A percentile compares a stretch with the other conserved stretches of the same genome.
These are phyloP conservation scores for Trichocladium uniseriatum DNA, from an alignment of 495 filamentous ascomycete genomes.

Conservation along the genomic window DNA sequence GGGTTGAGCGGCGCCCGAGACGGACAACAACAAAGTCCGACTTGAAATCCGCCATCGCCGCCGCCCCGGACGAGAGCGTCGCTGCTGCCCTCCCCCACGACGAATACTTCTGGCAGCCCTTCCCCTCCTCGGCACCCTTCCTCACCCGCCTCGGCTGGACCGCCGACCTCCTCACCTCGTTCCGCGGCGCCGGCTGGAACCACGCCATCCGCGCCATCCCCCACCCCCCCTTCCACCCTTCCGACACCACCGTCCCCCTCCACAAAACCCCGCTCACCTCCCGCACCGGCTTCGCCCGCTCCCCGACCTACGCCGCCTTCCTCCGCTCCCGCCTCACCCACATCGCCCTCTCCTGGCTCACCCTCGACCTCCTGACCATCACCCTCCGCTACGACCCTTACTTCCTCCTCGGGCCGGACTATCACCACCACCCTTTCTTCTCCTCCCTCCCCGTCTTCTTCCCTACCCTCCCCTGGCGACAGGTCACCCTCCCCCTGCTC, in stretches of 20 bases:
- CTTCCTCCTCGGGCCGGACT: slow-evolving; percentile 47
- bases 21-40: slow-evolving; percentile 12
- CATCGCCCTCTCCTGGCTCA: slow-evolving; percentile 48
- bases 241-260: slow-evolving; percentile 5
- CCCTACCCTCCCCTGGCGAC: neutral
- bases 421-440: slow-evolving; percentile 31
- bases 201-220: slow-evolving; percentile 25
- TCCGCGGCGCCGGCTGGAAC: slow-evolving; percentile 71
- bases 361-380: slow-evolving; percentile 57
- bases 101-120: slow-evolving; percentile 63
- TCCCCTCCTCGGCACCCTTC: slow-evolving; percentile 47
- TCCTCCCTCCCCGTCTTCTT: slow-evolving; percentile 31
- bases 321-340: slow-evolving; percentile 37
- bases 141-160: slow-evolving; percentile 62
- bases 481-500: slow-evolving; percentile 31
- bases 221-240: slow-evolving; percentile 5
- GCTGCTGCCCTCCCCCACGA: slow-evolving; percentile 15
- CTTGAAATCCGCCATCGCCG: neutral
- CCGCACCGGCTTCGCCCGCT: slow-evolving; percentile 26
- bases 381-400: slow-evolving; percentile 66
- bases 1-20: slow-evolving; percentile 49
- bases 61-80: slow-evolving; percentile 23
- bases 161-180: slow-evolving; percentile 55
- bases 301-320: slow-evolving; percentile 34
- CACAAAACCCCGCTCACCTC: slow-evolving; percentile 14